These are phyloP conservation scores for Arthrobotrys musiformis DNA, from an alignment of 2,329 filamentous ascomycete genomes.

Conservation along the genomic window DNA sequence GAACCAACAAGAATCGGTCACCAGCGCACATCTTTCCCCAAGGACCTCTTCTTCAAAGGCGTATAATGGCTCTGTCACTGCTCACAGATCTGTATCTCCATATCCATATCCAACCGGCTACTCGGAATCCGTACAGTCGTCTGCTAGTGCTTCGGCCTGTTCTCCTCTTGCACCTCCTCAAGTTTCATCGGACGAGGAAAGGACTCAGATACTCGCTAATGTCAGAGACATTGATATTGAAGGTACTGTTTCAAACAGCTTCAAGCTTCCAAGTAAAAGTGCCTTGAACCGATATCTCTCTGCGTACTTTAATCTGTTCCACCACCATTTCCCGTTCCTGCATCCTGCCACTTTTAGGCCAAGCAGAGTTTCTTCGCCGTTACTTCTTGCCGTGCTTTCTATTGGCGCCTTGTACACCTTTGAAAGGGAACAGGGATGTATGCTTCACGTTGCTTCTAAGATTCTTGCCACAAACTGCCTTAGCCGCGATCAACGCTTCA, in stretches of 20 bases:
- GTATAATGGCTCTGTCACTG: conserved; percentile 34
- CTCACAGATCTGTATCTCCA: conserved; percentile 51
- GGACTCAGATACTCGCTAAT: conserved; percentile 84
- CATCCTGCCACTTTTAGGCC: conserved; percentile 91
- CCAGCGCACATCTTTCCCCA: conserved; percentile 50
- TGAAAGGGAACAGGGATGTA: conserved; percentile 92
- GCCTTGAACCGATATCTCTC: conserved; percentile 91
- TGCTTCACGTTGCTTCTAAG: conserved; percentile 97
- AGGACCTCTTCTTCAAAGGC: conserved; percentile 40
- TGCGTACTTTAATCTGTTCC: conserved; percentile 96
- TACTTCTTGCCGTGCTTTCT: conserved; percentile 88
- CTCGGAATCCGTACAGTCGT: conserved; percentile 52
- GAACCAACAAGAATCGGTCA: conserved; percentile 42
- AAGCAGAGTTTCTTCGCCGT: conserved; percentile 79
- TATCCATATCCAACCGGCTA: conserved; percentile 52
- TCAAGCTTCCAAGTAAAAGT: conserved; percentile 82
- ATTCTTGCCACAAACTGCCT: conserved; percentile 96
- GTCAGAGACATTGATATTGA: conserved; percentile 84
- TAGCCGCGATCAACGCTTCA: conserved; percentile 98
- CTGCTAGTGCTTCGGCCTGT: conserved; percentile 63
- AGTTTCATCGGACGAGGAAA: conserved; percentile 83
- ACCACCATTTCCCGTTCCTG: conserved; percentile 94
- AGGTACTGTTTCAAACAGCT: conserved; percentile 84
- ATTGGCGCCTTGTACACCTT: conserved; percentile 97
- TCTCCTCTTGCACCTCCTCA: conserved; percentile 79